Evolutionary conservation across 306 rosid genomes (phyloP).

Genomic region (Pterocarpus macrocarpus): DNA sequence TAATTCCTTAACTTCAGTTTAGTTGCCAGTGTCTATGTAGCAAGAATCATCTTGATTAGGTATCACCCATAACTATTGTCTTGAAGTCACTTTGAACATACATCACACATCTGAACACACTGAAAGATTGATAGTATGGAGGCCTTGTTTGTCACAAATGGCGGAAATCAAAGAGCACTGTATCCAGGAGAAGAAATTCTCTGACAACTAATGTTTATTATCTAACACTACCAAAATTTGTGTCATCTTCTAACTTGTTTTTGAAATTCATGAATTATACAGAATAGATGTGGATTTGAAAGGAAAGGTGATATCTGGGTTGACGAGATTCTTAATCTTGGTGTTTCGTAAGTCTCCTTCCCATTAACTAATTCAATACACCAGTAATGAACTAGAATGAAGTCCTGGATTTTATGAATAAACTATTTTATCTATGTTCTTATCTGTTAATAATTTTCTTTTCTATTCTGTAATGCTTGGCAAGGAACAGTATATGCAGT

Average conservation of each 20-base stretch:
- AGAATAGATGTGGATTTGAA: constrained; percentile 98
- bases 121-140: constrained; percentile 3
- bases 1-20: constrained; percentile 55
- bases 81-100: background rate
- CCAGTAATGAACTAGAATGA: constrained; percentile 5
- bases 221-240: constrained; percentile 1
- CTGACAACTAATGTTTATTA: background rate
- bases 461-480: constrained; percentile 1
- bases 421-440: constrained; percentile 17
- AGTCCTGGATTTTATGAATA: constrained; percentile 32
- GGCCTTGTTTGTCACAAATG: constrained; percentile 28
- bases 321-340: constrained; percentile 90
- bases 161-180: background rate
- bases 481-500: constrained; percentile 5
- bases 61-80: constrained; percentile 13
- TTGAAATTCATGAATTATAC: constrained; percentile 49
- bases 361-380: constrained; percentile 35
- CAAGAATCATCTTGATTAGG: constrained; percentile 25
- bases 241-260: constrained; percentile 23
- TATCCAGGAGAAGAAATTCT: constrained; percentile 13
- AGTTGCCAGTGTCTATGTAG: constrained; percentile 36
- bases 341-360: constrained; percentile 82
- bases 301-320: constrained; percentile 96
- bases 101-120: constrained; percentile 6
- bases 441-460: background rate